Evolutionary conservation across 2,329 filamentous ascomycete species (phyloP).

Genomic region (Chrysosphaeria jannelii): DNA sequence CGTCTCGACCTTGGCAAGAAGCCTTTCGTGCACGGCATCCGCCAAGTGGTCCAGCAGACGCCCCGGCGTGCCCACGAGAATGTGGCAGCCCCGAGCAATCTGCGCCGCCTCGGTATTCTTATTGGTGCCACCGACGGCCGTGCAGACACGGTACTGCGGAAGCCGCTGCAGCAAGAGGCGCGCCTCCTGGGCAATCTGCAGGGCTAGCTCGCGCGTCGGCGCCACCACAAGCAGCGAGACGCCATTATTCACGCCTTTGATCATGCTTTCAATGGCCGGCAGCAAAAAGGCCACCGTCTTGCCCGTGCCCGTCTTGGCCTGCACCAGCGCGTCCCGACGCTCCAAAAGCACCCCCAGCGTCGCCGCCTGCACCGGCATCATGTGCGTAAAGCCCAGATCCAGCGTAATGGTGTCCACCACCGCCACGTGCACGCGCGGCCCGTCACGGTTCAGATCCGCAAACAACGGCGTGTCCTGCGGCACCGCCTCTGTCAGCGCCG

Average conservation of each 20-base stretch:
- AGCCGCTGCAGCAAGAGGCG: conserved; percentile 38
- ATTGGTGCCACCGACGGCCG: conserved; percentile 57
- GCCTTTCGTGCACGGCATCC: too few relatives aligned
- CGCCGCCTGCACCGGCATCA: conserved; percentile 24
- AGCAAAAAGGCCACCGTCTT: conserved; percentile 66
- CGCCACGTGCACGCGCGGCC: conserved; percentile 13
- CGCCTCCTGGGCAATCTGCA: conserved; percentile 43
- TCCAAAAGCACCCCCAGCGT: conserved; percentile 17
- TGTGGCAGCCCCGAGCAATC: conserved; percentile 42
- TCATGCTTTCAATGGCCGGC: conserved; percentile 52
- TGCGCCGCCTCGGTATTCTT: conserved; percentile 40
- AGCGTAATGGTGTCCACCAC: conserved; percentile 17
- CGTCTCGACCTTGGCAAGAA: conserved; percentile 40
- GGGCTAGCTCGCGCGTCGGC: conserved; percentile 38
- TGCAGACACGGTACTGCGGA: conserved; percentile 42
- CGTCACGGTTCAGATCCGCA: conserved; percentile 12
- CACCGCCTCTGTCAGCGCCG: conserved; percentile 10
- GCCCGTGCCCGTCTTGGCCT: conserved; percentile 66
- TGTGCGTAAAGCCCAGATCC: conserved; percentile 18
- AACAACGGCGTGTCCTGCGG: conserved; percentile 16
- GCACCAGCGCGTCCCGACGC: conserved; percentile 30
- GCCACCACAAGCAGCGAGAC: conserved; percentile 35
- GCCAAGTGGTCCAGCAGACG: conserved; percentile 52
- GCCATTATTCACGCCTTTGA: conserved; percentile 12
- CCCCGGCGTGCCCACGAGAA: conserved; percentile 56